Percentiles rank a stretch among this genome's conserved stretches.
phyloP scores from a whole-genome alignment of 1,284 basidiomycete genomes.

The Takashimella koratensis region DNA sequence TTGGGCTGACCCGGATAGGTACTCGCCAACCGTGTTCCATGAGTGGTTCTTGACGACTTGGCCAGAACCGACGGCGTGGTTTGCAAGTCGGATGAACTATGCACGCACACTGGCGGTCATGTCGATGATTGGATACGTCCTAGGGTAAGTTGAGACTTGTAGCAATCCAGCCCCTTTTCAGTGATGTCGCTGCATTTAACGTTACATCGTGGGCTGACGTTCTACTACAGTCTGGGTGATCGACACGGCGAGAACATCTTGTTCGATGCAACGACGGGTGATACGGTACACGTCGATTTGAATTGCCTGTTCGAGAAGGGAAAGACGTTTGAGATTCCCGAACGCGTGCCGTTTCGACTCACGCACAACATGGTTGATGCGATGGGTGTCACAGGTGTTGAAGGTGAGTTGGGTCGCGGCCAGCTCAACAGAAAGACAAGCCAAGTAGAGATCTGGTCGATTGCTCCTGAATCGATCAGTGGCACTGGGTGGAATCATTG shows the following conservation, averaged over 20 bases:
- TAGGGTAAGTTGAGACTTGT: constrained; percentile 63
- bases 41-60: constrained; percentile 98
- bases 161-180: too few relatives aligned
- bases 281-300: constrained; percentile 95
- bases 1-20: constrained; percentile 52
- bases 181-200: too few relatives aligned
- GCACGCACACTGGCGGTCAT: constrained; percentile 91
- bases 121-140: constrained; percentile 97
- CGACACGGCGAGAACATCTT: constrained; percentile 97
- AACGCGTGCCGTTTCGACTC: constrained; percentile 90
- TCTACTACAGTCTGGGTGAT: constrained; percentile 78
- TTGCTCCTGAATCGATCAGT: too few relatives aligned
- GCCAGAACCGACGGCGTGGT: constrained; percentile 94
- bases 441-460: too few relatives aligned
- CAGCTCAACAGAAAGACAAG: too few relatives aligned
- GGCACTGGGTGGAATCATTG: too few relatives aligned
- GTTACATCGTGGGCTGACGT: too few relatives aligned
- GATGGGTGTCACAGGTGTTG: constrained; percentile 87
- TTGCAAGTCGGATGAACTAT: constrained; percentile 80
- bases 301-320: constrained; percentile 98
- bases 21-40: constrained; percentile 77
- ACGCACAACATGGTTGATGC: constrained; percentile 94
- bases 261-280: constrained; percentile 82
- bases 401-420: constrained; percentile 57
- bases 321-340: constrained; percentile 81